phyloP scores from a whole-genome alignment of 345 rosid genomes.

The Cochlearia excelsa region DNA sequence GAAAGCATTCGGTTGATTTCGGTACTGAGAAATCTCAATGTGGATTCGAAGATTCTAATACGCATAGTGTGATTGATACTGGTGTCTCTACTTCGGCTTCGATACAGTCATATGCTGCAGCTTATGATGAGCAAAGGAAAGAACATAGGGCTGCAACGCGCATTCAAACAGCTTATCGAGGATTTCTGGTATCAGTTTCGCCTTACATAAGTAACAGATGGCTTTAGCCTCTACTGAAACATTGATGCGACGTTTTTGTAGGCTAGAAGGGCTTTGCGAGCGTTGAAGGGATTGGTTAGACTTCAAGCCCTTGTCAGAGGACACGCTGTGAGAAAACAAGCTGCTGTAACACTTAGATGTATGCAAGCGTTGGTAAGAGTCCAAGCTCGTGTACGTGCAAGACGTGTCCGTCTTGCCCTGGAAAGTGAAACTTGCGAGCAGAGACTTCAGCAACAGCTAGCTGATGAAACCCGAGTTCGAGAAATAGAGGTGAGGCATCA shows the following conservation, averaged over 20 bases:
- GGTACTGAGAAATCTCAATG: constrained; percentile 49
- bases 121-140: constrained; percentile 42
- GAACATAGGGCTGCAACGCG: constrained; percentile 78
- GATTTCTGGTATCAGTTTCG: constrained; percentile 67
- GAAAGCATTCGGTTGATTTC: constrained; percentile 62
- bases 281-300: constrained; percentile 96
- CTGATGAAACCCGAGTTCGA: constrained; percentile 70
- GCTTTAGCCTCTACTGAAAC: constrained; percentile 19
- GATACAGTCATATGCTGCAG: constrained; percentile 43
- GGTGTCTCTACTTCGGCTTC: constrained; percentile 58
- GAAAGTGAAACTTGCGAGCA: constrained; percentile 80
- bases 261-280: constrained; percentile 98
- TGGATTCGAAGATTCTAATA: constrained; percentile 49
- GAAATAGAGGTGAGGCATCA: constrained; percentile 67
- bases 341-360: constrained; percentile 98
- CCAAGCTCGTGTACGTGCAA: constrained; percentile 97
- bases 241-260: constrained; percentile 32
- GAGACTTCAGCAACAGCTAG: constrained; percentile 77
- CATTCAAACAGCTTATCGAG: constrained; percentile 91
- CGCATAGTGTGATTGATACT: constrained; percentile 35
- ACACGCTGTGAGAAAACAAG: constrained; percentile 98
- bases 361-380: constrained; percentile 99
- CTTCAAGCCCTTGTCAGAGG: constrained; percentile 99
- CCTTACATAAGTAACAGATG: too few species aligned
- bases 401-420: constrained; percentile 91